Base-by-base conservation (phyloP, 495 filamentous ascomycete genomes). In the Aspergillus saccharolyticus region DNA sequence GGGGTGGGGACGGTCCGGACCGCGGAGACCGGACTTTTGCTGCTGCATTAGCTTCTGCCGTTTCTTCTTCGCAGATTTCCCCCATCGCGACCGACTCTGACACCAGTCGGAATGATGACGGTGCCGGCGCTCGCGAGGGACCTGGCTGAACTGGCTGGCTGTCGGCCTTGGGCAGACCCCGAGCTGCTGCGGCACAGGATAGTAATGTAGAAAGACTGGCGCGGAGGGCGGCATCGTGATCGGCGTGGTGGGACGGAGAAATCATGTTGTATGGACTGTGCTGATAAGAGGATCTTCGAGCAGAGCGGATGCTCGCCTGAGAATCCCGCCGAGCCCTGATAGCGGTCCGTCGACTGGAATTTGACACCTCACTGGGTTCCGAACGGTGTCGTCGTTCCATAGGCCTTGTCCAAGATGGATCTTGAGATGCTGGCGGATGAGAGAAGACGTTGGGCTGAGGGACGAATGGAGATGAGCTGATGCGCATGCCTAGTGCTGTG, bases 161-260 rank as follows among this genome's bases (percentile, higher is more conserved):
- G 4, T 81, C 74, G 18, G 77, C 64, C 65, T 95, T 96, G 1
- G 89, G 83, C 4, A 94, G 76, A 20, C 89, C 86, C 20, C 94
- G 82, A 2, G 90, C 93, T 3, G 91, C 91, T 1, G 93, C 91
- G 1, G 90, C 94, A 66, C 89, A 92, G 44, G 91, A 96, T 4
- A 98, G 83, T n/a, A 98, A 82, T 3, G 94, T 98, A 7, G 91
- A 96, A 4, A 98, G 78, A 55, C 89, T 95, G 7, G 94, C 91
- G 42, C 94, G 85, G 1, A 98, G 83, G 0, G 92, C 94, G 21
- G 90, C 93, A 68, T 98, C 94, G 62, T 97, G 91, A 54, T 96
- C 91, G 21, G 89, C 84, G 59, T 88, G 86, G 64, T 90, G 83
- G 3, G 86, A 84, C 1, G 91, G 88, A 1, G 89, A 87, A 58